Evolutionary conservation across 1,284 basidiomycete genomes (phyloP).

Genomic region (Cryptococcus sp.): DNA sequence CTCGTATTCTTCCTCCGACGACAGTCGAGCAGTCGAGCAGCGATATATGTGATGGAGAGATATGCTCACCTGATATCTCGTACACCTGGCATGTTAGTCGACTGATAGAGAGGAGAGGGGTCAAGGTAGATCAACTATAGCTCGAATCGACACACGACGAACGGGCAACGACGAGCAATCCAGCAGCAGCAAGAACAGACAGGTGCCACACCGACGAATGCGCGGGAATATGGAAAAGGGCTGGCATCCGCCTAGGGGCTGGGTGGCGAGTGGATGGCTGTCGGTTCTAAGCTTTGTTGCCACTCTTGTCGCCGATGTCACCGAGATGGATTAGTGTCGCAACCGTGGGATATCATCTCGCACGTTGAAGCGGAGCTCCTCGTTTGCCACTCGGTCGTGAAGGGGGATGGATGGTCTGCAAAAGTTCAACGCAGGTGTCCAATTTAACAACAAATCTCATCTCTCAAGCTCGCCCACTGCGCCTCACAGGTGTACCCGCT

Average conservation of each 20-base stretch:
- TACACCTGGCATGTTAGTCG: slow-evolving; percentile 79
- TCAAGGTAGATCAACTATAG: background rate
- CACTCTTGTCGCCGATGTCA: background rate
- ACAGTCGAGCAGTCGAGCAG: background rate
- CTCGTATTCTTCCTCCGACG: background rate
- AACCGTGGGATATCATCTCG: background rate
- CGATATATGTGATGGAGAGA: background rate
- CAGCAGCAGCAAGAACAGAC: too few relatives aligned
- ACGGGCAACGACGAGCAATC: too few relatives aligned
- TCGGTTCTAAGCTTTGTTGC: background rate
- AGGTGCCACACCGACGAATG: too few relatives aligned
- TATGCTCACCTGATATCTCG: slow-evolving; percentile 73
- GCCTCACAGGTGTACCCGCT: too few relatives aligned
- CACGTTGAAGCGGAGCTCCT: background rate
- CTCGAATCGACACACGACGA: background rate
- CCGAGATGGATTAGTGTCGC: slow-evolving; percentile 4
- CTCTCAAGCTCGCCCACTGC: too few relatives aligned
- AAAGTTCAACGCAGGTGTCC: too few relatives aligned
- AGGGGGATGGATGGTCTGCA: background rate
- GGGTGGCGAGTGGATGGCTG: too few relatives aligned
- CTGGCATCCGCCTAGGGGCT: too few relatives aligned
- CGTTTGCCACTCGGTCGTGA: background rate
- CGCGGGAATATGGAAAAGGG: too few relatives aligned
- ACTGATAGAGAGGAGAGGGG: background rate
- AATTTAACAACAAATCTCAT: too few relatives aligned